phyloP scores from a whole-genome alignment of 1,284 basidiomycete species.

The Leucoagaricus sp. region DNA sequence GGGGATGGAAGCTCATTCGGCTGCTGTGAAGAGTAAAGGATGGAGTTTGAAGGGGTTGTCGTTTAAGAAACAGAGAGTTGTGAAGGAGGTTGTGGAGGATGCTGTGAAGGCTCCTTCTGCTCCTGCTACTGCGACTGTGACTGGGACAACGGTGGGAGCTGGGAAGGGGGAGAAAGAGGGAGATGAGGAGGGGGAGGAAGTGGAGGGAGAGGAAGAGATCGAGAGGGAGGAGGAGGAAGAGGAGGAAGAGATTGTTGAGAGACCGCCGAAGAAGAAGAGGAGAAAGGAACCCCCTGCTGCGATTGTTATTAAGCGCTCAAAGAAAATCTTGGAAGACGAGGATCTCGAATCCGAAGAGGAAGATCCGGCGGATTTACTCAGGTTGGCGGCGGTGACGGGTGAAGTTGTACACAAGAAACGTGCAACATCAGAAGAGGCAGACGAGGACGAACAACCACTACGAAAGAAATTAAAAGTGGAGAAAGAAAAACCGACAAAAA shows the following conservation, averaged over 20 bases:
- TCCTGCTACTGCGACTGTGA: no score
- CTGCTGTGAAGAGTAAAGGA: constrained; percentile 41
- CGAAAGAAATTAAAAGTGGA: constrained; percentile 38
- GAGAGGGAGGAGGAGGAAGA: constrained; percentile 46
- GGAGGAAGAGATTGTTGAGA: constrained; percentile 29
- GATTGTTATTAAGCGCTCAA: constrained; percentile 28
- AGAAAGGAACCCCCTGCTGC: constrained; percentile 25
- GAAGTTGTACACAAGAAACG: constrained; percentile 35
- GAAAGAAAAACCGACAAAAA: constrained; percentile 26
- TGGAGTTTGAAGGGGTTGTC: constrained; percentile 58
- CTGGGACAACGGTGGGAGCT: neutral
- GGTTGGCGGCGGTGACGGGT: constrained; percentile 17
- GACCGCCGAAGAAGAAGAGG: constrained; percentile 31
- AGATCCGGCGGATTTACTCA: constrained; percentile 32
- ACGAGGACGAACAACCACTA: constrained; percentile 41
- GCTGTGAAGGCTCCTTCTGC: constrained; percentile 21
- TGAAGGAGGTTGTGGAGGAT: constrained; percentile 35
- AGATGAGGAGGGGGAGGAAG: constrained; percentile 31
- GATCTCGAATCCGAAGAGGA: constrained; percentile 43
- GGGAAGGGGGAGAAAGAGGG: constrained; percentile 51
- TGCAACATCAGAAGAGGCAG: constrained; percentile 41
- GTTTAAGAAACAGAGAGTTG: constrained; percentile 65
- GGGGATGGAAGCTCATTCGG: constrained; percentile 27
- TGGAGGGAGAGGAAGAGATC: constrained; percentile 30
- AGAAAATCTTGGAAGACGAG: constrained; percentile 33